Base-by-base conservation (phyloP, 805 yeast genomes). In the Kuraishia piskuri region DNA sequence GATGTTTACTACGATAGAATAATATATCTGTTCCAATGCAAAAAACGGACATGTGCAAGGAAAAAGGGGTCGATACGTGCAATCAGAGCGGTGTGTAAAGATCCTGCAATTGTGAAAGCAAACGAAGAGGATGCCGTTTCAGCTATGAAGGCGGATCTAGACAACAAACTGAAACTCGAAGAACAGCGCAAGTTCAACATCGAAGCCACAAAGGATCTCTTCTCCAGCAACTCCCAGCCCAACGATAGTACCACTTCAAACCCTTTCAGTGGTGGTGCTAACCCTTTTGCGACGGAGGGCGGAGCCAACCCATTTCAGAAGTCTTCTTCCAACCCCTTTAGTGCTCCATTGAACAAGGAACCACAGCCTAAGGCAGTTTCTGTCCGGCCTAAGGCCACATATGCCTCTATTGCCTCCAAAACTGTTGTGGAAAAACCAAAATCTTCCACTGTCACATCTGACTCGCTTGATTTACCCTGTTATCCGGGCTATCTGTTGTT, bases 1-100 rank as follows among this genome's bases (percentile, higher is more conserved):
- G 78, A 78, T 37, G 75, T 84, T 10, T 72, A 82, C 46, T 90
- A 91, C 63, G 96, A 89, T 61, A 79, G 99, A 55, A 83, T 82
- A 2, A 68, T 94, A 19, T 94, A 92, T 62, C 76, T 94, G 0
- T 88, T 92, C 64, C 82, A 83, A 1, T 94, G 99, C 68, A 63
- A 71, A 19, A 77, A 79, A 48, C 71, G 80, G 22, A 59, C 68
- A 0, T 94, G 99, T 66, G 77, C 86, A 48, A 75, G 88, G 57
- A 78, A 80, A 59, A 73, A 77, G 2, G 96, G 96, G 4, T 73
- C 87, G 1, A 73, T 90, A 1, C 80, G 86, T 58, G 90, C 89
- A 25, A 72, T 94, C 51, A 75, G 97, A 64, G 96, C 92, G 2
- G 73, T 91, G 1, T 69, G 75, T 55, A 81, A 83, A 59, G 89